A percentile compares a stretch with the other conserved stretches of the same genome.
These are phyloP conservation scores for Globisporangium carolinianum DNA, from an alignment of 352 stramenopile genomes.

Conservation along the genomic window DNA sequence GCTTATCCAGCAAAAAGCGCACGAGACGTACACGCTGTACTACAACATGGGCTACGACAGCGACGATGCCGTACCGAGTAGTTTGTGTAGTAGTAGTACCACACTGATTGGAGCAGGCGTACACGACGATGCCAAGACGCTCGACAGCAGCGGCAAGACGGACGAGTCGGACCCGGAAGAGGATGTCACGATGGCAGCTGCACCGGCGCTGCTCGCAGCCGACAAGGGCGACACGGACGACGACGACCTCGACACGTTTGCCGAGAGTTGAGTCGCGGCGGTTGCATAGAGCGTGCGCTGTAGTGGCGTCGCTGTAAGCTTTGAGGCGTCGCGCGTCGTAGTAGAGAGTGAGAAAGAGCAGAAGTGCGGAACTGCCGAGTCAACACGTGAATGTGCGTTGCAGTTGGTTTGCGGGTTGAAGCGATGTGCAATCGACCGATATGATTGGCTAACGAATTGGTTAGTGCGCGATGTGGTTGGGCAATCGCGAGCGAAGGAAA, in stretches of 20 bases:
- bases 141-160: slow-evolving; percentile 48
- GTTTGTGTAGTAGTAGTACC: background rate
- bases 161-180: slow-evolving; percentile 50
- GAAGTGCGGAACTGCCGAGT: too few species aligned
- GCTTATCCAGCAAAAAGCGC: slow-evolving; percentile 80
- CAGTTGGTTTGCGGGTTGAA: too few species aligned
- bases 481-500: too few species aligned
- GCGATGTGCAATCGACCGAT: too few species aligned
- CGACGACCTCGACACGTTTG: slow-evolving; percentile 15
- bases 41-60: slow-evolving; percentile 89
- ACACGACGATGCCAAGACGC: slow-evolving; percentile 21
- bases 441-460: too few species aligned
- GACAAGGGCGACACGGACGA: slow-evolving; percentile 12
- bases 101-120: background rate
- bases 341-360: too few species aligned
- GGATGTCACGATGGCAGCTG: slow-evolving; percentile 12
- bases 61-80: slow-evolving; percentile 24
- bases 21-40: slow-evolving; percentile 83
- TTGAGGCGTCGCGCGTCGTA: too few species aligned
- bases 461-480: too few species aligned
- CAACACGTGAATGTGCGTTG: too few species aligned
- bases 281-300: too few species aligned
- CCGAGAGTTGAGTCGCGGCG: slow-evolving; percentile 6
- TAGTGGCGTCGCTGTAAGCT: too few species aligned
- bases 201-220: background rate